Evolutionary conservation across 1,139 yeast genomes (phyloP), one percentile per base, ranked within the genome.

Genomic region (Groenewaldozyma sp.): DNA sequence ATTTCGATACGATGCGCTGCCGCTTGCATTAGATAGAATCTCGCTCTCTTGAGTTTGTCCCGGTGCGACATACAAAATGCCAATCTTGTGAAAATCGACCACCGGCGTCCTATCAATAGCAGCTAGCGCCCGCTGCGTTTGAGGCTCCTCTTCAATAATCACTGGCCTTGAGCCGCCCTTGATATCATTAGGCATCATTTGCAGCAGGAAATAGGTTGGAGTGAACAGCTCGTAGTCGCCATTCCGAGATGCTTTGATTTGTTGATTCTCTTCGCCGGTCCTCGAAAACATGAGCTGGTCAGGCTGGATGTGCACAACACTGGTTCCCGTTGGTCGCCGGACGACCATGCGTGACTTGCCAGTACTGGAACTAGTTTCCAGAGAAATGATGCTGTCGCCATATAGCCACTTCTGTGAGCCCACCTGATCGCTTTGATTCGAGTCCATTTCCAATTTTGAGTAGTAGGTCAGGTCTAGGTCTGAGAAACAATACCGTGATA

Each of bases 81-180:
- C 95, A 31, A 82, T 73, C 56, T 84, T 86, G 58, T 80, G 87
- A 50, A 79, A 80, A 39, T 80, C 83, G 9, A 82, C 82, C 7
- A 80, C 78, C 0, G 95, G 94, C 2, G 82, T 76, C 16, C 88
- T 62, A 54, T 86, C 95, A 45, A 86, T 66, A 3, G 79, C 70
- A 2, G 71, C 59, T 22, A 86, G 55, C 0, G 91, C 83, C 31
- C 94, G 66, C 7, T 60, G 55, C 0, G 76, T 67, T 1, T 71
- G 60, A 0, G 76, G 58, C 43, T 78, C 83, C 13, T 69, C 60
- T 1, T 65, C 64, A 6, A 74, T 52, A 3, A 67, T 63, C 9
- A 67, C 42, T 3, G 76, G 78, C 39, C 58, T 47, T 28, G 48
- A 34, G 11, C 44, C 34, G n/a, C 42, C 34, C 4, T 34, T 38